phyloP scores from a whole-genome alignment of 768 basidiomycete species.

The Naganishia vishniacii region DNA sequence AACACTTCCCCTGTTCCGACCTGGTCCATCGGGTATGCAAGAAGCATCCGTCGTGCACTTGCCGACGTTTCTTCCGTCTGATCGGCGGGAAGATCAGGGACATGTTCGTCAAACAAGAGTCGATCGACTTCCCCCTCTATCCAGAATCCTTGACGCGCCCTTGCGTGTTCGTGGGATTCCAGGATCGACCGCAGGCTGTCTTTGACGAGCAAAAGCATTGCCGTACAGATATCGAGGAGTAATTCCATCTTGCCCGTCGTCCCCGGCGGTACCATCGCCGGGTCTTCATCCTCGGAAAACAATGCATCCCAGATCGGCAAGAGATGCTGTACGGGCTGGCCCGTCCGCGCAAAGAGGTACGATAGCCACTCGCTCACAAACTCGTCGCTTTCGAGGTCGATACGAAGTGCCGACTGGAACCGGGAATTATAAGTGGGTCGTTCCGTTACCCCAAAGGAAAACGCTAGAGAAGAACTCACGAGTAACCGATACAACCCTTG shows the following conservation, averaged over 20 bases:
- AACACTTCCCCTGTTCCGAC: conserved; percentile 35
- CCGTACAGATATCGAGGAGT: conserved; percentile 38
- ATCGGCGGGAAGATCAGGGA: conserved; percentile 21
- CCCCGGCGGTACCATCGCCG: neutral
- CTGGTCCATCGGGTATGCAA: conserved; percentile 34
- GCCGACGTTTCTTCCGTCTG: conserved; percentile 30
- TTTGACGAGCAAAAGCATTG: conserved; percentile 39
- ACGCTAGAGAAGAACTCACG: conserved; percentile 1
- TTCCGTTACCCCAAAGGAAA: too few species aligned
- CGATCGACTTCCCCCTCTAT: conserved; percentile 28
- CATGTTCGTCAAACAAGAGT: conserved; percentile 24
- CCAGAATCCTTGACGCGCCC: conserved; percentile 34
- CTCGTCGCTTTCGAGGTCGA: conserved; percentile 33
- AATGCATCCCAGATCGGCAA: conserved; percentile 40
- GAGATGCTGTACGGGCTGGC: conserved; percentile 28
- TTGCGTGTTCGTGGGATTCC: conserved; percentile 10
- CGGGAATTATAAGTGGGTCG: neutral
- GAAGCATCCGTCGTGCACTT: conserved; percentile 32
- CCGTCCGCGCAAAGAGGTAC: conserved; percentile 31
- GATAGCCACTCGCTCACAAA: conserved; percentile 42
- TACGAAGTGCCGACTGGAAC: conserved; percentile 28
- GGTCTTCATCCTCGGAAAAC: conserved; percentile 31
- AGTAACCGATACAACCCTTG: conserved; percentile 19
- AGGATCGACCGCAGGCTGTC: conserved; percentile 27
- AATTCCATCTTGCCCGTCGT: conserved; percentile 38